Percentiles rank a stretch among this genome's conserved stretches.
Evolutionary conservation across 2,329 filamentous ascomycete genomes (phyloP).

Genomic region (Pseudocercospora musae): DNA sequence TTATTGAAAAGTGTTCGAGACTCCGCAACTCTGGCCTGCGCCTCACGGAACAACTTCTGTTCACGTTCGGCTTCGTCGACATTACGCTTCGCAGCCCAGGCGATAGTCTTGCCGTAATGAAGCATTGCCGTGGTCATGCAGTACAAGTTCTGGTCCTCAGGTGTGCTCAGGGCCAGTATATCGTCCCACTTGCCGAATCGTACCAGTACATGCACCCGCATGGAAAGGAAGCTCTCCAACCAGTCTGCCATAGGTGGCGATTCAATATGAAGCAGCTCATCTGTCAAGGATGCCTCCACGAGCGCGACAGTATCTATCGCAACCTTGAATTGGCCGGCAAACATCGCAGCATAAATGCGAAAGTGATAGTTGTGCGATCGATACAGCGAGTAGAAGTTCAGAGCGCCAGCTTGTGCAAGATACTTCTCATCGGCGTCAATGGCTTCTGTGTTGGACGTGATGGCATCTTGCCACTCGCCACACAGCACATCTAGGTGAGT

Average conservation of each 20-base stretch:
- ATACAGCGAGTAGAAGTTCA: slow-evolving; percentile 76
- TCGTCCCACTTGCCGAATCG: slow-evolving; percentile 71
- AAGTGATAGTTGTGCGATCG: slow-evolving; percentile 73
- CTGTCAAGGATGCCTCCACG: slow-evolving; percentile 62
- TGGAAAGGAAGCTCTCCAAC: slow-evolving; percentile 67
- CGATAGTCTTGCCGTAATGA: slow-evolving; percentile 67
- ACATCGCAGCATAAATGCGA: slow-evolving; percentile 73
- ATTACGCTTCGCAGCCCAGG: slow-evolving; percentile 57
- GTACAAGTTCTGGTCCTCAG: slow-evolving; percentile 59
- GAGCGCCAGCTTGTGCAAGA: slow-evolving; percentile 54
- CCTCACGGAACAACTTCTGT: slow-evolving; percentile 50
- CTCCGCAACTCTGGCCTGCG: slow-evolving; percentile 52
- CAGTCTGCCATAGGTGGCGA: slow-evolving; percentile 76
- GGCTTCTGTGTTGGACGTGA: slow-evolving; percentile 64
- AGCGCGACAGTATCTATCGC: slow-evolving; percentile 59
- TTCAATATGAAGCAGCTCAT: slow-evolving; percentile 60
- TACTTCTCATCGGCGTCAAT: slow-evolving; percentile 67
- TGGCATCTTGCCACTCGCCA: slow-evolving; percentile 66
- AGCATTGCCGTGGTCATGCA: slow-evolving; percentile 66
- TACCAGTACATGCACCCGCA: slow-evolving; percentile 66
- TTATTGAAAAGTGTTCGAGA: slow-evolving; percentile 69
- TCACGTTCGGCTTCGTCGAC: slow-evolving; percentile 55
- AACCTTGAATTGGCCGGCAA: slow-evolving; percentile 62
- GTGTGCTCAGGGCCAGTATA: slow-evolving; percentile 56
- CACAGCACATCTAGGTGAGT: slow-evolving; percentile 71